phyloP scores from a whole-genome alignment of 1,284 basidiomycete species.

The Golubevia sp. region DNA sequence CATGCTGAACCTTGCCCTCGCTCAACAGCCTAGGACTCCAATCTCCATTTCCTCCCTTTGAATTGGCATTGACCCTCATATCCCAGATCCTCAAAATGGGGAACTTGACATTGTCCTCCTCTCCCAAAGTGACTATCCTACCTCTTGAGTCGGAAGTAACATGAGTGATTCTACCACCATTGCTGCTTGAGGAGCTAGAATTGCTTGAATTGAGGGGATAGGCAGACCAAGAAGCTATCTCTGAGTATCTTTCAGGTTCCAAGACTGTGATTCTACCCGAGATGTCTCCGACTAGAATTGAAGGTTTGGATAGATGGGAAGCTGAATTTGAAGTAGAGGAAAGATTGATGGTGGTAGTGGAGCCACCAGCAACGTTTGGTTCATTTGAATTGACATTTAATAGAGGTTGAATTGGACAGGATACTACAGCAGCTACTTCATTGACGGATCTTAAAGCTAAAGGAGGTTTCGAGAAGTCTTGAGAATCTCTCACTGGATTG shows the following conservation, averaged over 20 bases:
- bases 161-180: slow-evolving; percentile 27
- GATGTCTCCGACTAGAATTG: slow-evolving; percentile 30
- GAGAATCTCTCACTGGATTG: slow-evolving; percentile 25
- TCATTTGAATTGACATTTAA: slow-evolving; percentile 4
- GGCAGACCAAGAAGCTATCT: slow-evolving; percentile 36
- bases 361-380: not conserved
- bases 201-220: slow-evolving; percentile 20
- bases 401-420: slow-evolving; percentile 29
- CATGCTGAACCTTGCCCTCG: slow-evolving; percentile 49
- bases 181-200: not conserved
- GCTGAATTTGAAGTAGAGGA: too few relatives aligned
- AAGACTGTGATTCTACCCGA: slow-evolving; percentile 31
- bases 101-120: slow-evolving; percentile 32
- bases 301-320: too few relatives aligned
- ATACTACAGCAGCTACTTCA: slow-evolving; percentile 34
- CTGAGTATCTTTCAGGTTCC: slow-evolving; percentile 31
- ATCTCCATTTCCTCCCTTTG: not conserved
- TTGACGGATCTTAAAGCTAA: slow-evolving; percentile 22
- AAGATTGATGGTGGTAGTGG: not conserved
- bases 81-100: slow-evolving; percentile 53
- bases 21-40: slow-evolving; percentile 35
- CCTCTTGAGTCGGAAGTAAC: slow-evolving; percentile 34
- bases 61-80: slow-evolving; percentile 12
- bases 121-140: slow-evolving; percentile 34
- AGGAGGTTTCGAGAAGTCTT: slow-evolving; percentile 34